Evolutionary conservation across 1,284 basidiomycete genomes (phyloP).

Genomic region (Ustilago bromivora): DNA sequence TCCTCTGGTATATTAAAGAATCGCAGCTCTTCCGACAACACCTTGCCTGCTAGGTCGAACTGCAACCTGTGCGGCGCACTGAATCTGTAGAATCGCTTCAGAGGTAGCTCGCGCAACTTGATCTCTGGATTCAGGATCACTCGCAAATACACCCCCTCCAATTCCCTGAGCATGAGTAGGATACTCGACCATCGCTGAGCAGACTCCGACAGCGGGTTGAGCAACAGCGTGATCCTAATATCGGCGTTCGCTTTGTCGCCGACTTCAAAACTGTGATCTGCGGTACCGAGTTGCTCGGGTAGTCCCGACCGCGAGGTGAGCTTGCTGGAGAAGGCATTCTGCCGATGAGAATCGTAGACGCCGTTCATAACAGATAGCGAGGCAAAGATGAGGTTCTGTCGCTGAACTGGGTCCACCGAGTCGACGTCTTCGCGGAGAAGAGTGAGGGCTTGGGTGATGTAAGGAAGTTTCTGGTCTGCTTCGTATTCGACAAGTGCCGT

Average conservation of each 20-base stretch:
- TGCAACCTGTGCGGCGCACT: conserved; percentile 75
- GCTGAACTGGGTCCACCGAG: conserved; percentile 6
- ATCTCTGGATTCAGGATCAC: conserved; percentile 60
- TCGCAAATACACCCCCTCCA: conserved; percentile 53
- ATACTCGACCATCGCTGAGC: conserved; percentile 87
- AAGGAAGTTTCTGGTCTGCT: conserved; percentile 41
- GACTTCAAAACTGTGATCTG: conserved; percentile 72
- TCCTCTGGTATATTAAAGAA: conserved; percentile 72
- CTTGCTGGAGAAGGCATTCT: conserved; percentile 30
- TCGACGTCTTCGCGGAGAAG: conserved; percentile 26
- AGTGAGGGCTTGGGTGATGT: conserved; percentile 29
- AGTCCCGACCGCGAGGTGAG: conserved; percentile 29
- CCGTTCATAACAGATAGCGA: conserved; percentile 42
- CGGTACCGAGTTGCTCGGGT: conserved; percentile 31
- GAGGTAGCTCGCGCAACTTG: conserved; percentile 77
- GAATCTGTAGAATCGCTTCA: conserved; percentile 94
- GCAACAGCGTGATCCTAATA: conserved; percentile 79
- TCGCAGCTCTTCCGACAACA: conserved; percentile 50
- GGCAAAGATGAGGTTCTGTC: conserved; percentile 49
- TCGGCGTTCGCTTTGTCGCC: conserved; percentile 79
- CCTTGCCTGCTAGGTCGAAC: conserved; percentile 79
- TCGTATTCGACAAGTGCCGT: conserved; percentile 48
- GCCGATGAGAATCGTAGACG: conserved; percentile 34
- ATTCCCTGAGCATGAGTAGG: conserved; percentile 38
- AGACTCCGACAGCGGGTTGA: conserved; percentile 86